phyloP scores from a whole-genome alignment of 768 basidiomycete genomes.

The Kwoniella shandongensis region DNA sequence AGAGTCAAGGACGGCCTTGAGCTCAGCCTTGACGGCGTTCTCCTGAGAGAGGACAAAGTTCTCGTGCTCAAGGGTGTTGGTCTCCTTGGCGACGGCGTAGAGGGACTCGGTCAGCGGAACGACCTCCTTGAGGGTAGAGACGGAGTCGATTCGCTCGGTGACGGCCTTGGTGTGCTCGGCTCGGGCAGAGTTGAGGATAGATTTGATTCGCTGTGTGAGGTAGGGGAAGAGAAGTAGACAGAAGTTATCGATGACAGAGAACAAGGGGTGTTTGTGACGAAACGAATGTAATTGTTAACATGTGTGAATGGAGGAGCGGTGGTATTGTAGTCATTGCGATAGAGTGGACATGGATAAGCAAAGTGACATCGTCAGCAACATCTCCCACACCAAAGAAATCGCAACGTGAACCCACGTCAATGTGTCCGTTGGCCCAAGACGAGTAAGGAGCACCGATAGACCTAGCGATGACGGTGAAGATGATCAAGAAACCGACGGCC shows the following conservation, averaged over 20 bases:
- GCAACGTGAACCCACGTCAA: conserved; percentile 57
- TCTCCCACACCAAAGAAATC: too few relatives aligned
- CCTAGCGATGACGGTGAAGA: conserved; percentile 71
- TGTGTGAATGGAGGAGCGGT: neutral
- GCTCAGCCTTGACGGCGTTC: conserved; percentile 77
- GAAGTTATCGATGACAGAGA: neutral
- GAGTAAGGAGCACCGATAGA: conserved; percentile 77
- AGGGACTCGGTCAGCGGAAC: conserved; percentile 84
- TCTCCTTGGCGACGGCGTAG: conserved; percentile 94
- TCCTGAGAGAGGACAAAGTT: conserved; percentile 90
- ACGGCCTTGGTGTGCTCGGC: conserved; percentile 90
- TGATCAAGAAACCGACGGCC: conserved; percentile 75
- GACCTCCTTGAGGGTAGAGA: conserved; percentile 93
- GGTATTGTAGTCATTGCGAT: neutral
- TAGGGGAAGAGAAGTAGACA: neutral
- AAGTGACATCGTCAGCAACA: neutral
- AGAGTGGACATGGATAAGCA: neutral
- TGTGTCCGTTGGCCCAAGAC: conserved; percentile 87
- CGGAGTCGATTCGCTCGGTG: conserved; percentile 84
- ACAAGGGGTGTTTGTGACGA: neutral
- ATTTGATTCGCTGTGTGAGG: conserved; percentile 64
- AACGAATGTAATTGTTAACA: neutral
- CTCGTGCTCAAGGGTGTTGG: conserved; percentile 82
- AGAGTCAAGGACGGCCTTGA: conserved; percentile 92
- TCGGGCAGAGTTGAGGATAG: conserved; percentile 76